Evolutionary conservation across 163 green algal genomes (phyloP), one percentile per base, ranked within the genome.

Genomic region (Scenedesmus sp.): DNA sequence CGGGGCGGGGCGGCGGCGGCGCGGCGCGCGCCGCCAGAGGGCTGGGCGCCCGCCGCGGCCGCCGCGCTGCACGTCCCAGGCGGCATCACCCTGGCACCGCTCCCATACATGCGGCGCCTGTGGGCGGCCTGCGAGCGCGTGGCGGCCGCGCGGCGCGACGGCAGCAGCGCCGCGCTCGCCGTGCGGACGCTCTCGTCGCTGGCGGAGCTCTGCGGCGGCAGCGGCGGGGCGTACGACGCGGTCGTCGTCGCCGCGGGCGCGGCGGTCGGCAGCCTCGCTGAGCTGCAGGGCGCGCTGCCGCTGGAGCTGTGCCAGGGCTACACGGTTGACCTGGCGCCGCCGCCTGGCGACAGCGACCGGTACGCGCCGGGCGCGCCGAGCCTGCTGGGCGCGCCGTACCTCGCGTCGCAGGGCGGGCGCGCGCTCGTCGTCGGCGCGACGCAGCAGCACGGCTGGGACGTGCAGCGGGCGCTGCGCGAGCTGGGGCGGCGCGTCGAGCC

Each of bases 381-480:
- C 73, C 63, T 97, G 26, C 75, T 94, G 17, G 88, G 87, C 0
- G 48, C 71, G 15, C 82, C 86, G 0, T 96, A 96, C 86, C 42
- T 94, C 0, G 88, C 89, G 0, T 83, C 77, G 3, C 86, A 93
- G 29, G 84, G 87, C 11, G 36, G 42, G 1, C 22, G 51, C 7
- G 63, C 54, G 45, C 20, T 93, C 4, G 87, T 95, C 31, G 85
- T 96, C 4, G 93, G 93, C 0, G 93, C 93, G 17, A 97, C 91
- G 2, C 91, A 93, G 80, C 28, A 70, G 9, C 85, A 92, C 42
- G 84, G 74, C 33, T 56, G 76, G 42, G 79, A 51, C 26, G 33
- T 67, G 24, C 34, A 75, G 6, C 13, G 29, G 17, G 14, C 71
- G 34, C 26, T 82, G 63, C 26, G 24, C n/a, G 36, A 31, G 42